phyloP scores from a whole-genome alignment of 2,329 filamentous ascomycete genomes.

The Ophiosphaerella narmari region DNA sequence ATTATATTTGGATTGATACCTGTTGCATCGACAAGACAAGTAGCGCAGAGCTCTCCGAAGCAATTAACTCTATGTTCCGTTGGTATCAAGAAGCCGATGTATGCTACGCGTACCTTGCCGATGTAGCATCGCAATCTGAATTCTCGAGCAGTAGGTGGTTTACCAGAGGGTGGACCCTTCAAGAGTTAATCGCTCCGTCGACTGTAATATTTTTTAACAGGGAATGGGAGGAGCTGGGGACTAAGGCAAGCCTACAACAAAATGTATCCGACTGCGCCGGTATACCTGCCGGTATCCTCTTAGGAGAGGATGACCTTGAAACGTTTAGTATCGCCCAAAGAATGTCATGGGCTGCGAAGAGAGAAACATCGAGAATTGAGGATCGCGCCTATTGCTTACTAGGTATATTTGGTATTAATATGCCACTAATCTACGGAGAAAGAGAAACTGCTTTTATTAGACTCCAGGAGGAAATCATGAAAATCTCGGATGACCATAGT shows the following conservation, averaged over 20 bases:
- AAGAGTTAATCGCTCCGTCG: slow-evolving; percentile 4
- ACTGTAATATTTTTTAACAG: not conserved
- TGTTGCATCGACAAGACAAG: slow-evolving; percentile 7
- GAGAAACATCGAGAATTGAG: slow-evolving; percentile 17
- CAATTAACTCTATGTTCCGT: slow-evolving; percentile 7
- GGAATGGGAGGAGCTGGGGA: not conserved
- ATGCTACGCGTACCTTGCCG: slow-evolving; percentile 2
- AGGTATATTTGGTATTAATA: slow-evolving; percentile 20
- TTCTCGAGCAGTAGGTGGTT: slow-evolving; percentile 3
- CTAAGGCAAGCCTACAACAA: not conserved
- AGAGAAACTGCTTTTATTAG: slow-evolving; percentile 7
- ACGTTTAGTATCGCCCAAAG: not conserved
- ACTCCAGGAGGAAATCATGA: slow-evolving; percentile 8
- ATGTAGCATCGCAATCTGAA: not conserved
- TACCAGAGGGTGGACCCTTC: slow-evolving; percentile 4
- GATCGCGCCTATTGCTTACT: slow-evolving; percentile 21
- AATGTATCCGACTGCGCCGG: not conserved
- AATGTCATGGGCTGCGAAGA: slow-evolving; percentile 21
- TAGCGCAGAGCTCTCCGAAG: not conserved
- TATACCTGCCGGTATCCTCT: not conserved
- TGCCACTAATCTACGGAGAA: slow-evolving; percentile 14
- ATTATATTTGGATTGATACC: slow-evolving; percentile 5
- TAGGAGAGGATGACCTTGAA: not conserved
- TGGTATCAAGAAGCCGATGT: slow-evolving; percentile 1
- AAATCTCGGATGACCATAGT: no score